A percentile compares a stretch with the other conserved stretches of the same genome.
Evolutionary conservation across 805 yeast species (phyloP).

Genomic region (Kurtzmaniella fragi): DNA sequence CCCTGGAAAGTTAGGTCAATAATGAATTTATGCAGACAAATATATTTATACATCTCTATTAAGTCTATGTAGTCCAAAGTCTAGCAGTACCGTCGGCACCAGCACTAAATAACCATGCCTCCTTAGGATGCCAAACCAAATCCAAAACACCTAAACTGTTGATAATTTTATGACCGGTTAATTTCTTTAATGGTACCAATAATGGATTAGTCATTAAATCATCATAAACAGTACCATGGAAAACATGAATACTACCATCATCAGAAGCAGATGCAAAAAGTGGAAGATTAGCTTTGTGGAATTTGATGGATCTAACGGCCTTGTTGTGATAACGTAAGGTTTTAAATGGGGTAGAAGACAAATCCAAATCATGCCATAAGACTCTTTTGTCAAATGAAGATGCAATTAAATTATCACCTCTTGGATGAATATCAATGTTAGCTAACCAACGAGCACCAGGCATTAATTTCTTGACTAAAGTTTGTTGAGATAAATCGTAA

Average conservation of each 20-base stretch:
- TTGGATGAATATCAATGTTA: constrained; percentile 87
- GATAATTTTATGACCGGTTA: constrained; percentile 81
- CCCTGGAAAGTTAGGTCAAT: not conserved
- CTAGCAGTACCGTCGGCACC: constrained; percentile 97
- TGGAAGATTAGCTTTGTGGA: constrained; percentile 83
- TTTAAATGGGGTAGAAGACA: constrained; percentile 86
- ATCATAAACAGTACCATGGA: constrained; percentile 96
- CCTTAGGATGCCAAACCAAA: constrained; percentile 93
- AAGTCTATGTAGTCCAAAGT: constrained; percentile 78
- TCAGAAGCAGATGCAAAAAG: constrained; percentile 93
- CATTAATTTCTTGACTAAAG: constrained; percentile 71
- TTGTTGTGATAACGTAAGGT: constrained; percentile 90
- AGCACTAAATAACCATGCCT: constrained; percentile 95
- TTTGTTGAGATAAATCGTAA: constrained; percentile 86
- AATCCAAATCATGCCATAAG: constrained; percentile 94
- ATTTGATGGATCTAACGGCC: constrained; percentile 85
- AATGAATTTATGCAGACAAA: not conserved
- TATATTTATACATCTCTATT: not conserved
- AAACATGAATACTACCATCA: constrained; percentile 87
- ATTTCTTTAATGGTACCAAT: constrained; percentile 90
- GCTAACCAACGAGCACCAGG: constrained; percentile 98
- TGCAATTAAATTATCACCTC: constrained; percentile 91
- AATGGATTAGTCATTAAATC: constrained; percentile 93
- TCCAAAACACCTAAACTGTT: constrained; percentile 83
- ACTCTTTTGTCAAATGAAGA: constrained; percentile 93